phyloP scores from a whole-genome alignment of 176 grass and related monocot species.

The Eleusine indica region DNA sequence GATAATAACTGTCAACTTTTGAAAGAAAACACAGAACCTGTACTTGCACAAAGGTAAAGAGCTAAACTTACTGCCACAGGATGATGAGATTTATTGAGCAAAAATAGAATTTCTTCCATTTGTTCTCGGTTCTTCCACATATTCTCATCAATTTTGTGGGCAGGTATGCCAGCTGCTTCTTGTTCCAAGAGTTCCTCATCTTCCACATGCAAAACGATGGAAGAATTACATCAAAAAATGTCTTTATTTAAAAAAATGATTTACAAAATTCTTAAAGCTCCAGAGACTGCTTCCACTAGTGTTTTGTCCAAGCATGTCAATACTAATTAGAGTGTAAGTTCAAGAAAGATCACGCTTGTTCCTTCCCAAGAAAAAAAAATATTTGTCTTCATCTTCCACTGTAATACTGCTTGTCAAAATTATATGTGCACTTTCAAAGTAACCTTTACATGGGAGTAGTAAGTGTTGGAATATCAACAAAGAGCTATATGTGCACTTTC shows the following conservation, averaged over 20 bases:
- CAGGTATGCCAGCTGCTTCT: constrained; percentile 70
- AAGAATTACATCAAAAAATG: constrained; percentile 24
- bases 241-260: neutral
- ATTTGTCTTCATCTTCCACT: too few species aligned
- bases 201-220: constrained; percentile 53
- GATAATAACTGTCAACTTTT: constrained; percentile 25
- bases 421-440: neutral
- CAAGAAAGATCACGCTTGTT: too few species aligned
- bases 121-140: constrained; percentile 99
- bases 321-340: constrained; percentile 18
- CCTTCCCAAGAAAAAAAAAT: too few species aligned
- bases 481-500: too few species aligned
- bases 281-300: neutral
- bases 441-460: neutral
- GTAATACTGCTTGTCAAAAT: too few species aligned
- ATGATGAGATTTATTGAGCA: constrained; percentile 58
- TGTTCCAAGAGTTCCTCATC: constrained; percentile 69
- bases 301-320: constrained; percentile 9
- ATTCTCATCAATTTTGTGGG: constrained; percentile 96
- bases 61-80: constrained; percentile 63
- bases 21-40: constrained; percentile 30
- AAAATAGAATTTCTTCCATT: constrained; percentile 92
- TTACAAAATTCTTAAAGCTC: neutral
- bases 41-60: constrained; percentile 19
- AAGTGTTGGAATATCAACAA: too few species aligned